A percentile compares a stretch with the other conserved stretches of the same genome.
Evolutionary conservation across 257 asterid genomes (phyloP).

Genomic region (Datura wrightii): DNA sequence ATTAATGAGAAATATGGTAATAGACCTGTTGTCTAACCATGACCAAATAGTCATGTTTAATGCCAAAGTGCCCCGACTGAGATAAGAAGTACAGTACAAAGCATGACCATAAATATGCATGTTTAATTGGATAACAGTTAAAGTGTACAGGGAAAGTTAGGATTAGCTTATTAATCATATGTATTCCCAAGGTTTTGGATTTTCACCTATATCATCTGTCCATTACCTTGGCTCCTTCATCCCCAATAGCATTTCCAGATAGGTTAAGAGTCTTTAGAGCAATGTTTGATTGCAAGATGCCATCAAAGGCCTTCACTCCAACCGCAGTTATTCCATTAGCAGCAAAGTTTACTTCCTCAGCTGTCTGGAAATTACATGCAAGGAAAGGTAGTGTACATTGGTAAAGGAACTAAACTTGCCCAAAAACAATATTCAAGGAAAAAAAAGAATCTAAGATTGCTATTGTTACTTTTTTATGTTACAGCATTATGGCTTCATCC

Average conservation of each 20-base stretch:
- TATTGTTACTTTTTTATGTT: neutral
- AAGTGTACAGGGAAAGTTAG: neutral
- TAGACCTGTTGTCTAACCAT: neutral
- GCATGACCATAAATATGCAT: neutral
- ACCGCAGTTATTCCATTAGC: slow-evolving; percentile 91
- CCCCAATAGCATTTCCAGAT: slow-evolving; percentile 96
- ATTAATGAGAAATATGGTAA: neutral
- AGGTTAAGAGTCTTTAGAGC: slow-evolving; percentile 81
- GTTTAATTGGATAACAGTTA: slow-evolving; percentile 1
- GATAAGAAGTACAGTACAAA: slow-evolving; percentile 12
- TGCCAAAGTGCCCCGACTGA: neutral
- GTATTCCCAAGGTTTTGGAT: slow-evolving; percentile 23
- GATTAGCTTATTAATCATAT: slow-evolving; percentile 31
- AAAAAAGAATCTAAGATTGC: neutral
- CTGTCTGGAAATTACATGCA: slow-evolving; percentile 62
- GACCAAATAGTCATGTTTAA: neutral
- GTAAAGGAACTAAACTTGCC: slow-evolving; percentile 30
- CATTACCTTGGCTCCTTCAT: slow-evolving; percentile 93
- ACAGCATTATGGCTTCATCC: slow-evolving; percentile 14
- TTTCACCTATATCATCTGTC: slow-evolving; percentile 21
- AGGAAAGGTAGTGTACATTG: slow-evolving; percentile 29
- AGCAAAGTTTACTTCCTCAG: slow-evolving; percentile 93
- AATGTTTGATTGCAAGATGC: slow-evolving; percentile 83
- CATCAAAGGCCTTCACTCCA: slow-evolving; percentile 94
- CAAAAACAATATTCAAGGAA: neutral